A percentile compares a stretch with the other conserved stretches of the same genome.
Conservation (phyloP, 805 yeast genomes). For the Candida easanensis region DNA sequence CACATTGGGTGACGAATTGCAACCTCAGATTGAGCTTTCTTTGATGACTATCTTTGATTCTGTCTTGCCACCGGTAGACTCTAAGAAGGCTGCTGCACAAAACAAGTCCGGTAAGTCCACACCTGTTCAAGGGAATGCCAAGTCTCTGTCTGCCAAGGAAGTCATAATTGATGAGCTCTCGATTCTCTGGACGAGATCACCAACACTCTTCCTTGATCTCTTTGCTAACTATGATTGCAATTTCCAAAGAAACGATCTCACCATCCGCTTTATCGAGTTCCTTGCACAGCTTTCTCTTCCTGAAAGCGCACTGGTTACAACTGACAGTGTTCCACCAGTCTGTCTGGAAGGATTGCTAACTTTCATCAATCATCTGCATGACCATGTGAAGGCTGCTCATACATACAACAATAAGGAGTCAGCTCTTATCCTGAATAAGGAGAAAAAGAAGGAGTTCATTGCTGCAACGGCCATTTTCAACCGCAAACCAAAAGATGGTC, state of each 20-base stretch:
- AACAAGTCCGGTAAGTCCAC: slow-evolving; percentile 29
- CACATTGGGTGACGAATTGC: slow-evolving; percentile 61
- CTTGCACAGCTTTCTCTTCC: slow-evolving; percentile 80
- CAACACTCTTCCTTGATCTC: slow-evolving; percentile 69
- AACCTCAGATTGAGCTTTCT: slow-evolving; percentile 78
- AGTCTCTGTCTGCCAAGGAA: slow-evolving; percentile 55
- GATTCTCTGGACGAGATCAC: slow-evolving; percentile 76
- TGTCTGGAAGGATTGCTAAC: slow-evolving; percentile 86
- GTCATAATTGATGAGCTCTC: slow-evolving; percentile 81
- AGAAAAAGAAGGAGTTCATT: slow-evolving; percentile 69
- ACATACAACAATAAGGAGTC: slow-evolving; percentile 16
- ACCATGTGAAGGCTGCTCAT: slow-evolving; percentile 32
- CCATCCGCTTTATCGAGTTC: slow-evolving; percentile 62
- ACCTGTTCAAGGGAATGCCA: slow-evolving; percentile 30
- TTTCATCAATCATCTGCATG: slow-evolving; percentile 60
- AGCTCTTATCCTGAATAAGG: slow-evolving; percentile 31
- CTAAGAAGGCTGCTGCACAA: slow-evolving; percentile 8
- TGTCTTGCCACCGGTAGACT: slow-evolving; percentile 38
- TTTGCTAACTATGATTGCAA: slow-evolving; percentile 90
- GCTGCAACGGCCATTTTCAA: slow-evolving; percentile 75
- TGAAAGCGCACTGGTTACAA: slow-evolving; percentile 74
- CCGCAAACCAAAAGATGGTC: slow-evolving; percentile 73
- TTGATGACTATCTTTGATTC: slow-evolving; percentile 61
- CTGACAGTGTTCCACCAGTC: slow-evolving; percentile 88
- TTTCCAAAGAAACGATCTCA: slow-evolving; percentile 77